A percentile compares a stretch with the other conserved stretches of the same genome.
Evolutionary conservation across 495 filamentous ascomycete species (phyloP).

Genomic region (Penicillium taxi): DNA sequence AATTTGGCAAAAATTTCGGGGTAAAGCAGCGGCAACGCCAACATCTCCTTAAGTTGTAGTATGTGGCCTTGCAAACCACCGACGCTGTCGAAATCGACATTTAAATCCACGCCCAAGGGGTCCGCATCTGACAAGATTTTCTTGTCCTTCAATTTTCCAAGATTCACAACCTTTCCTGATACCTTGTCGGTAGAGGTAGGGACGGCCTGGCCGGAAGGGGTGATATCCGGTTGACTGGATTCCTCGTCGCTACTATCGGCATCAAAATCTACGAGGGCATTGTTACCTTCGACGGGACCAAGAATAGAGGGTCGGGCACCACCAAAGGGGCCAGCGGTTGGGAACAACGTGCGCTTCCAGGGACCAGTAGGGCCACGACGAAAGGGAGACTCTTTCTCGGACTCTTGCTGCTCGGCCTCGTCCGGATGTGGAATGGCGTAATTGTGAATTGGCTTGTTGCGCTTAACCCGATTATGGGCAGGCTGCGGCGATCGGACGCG

Average conservation of each 20-base stretch:
- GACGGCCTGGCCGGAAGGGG: too few relatives aligned
- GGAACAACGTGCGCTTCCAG: slow-evolving; percentile 72
- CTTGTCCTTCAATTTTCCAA: slow-evolving; percentile 83
- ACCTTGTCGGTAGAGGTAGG: slow-evolving; percentile 44
- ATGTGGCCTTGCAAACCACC: slow-evolving; percentile 89
- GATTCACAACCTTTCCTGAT: slow-evolving; percentile 68
- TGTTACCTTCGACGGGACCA: slow-evolving; percentile 64
- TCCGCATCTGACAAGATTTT: slow-evolving; percentile 82
- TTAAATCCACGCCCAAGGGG: slow-evolving; percentile 83
- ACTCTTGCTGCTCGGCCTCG: slow-evolving; percentile 56
- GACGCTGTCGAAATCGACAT: slow-evolving; percentile 85
- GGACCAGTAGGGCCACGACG: slow-evolving; percentile 51
- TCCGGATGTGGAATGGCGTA: slow-evolving; percentile 57
- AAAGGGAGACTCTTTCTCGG: slow-evolving; percentile 55
- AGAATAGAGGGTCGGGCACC: slow-evolving; percentile 66
- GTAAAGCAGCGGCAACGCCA: slow-evolving; percentile 84
- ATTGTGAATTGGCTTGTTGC: too few relatives aligned
- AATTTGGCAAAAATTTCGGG: slow-evolving; percentile 91
- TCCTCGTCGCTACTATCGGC: slow-evolving; percentile 98
- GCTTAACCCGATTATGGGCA: too few relatives aligned
- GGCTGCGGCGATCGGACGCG: too few relatives aligned
- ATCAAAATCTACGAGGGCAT: slow-evolving; percentile 67
- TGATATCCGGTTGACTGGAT: slow-evolving; percentile 49
- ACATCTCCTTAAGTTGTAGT: slow-evolving; percentile 96
- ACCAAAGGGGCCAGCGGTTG: slow-evolving; percentile 86